Evolutionary conservation across 1,284 basidiomycete genomes (phyloP).

Genomic region (Trametes pubescens): DNA sequence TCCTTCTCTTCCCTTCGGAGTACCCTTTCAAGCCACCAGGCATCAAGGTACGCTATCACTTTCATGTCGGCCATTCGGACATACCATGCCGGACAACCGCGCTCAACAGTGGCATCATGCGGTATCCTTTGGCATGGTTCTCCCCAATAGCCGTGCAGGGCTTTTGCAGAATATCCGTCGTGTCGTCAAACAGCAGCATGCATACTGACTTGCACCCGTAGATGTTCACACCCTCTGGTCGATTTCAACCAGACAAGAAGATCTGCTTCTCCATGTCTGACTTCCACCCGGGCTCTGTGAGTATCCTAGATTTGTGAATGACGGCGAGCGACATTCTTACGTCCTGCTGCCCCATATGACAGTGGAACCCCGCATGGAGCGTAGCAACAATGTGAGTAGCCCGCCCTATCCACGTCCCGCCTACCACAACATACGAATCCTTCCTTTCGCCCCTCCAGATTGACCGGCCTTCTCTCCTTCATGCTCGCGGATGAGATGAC

Average conservation of each 20-base stretch:
- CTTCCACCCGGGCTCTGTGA: constrained; percentile 88
- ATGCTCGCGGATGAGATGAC: constrained; percentile 98
- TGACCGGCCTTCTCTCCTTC: constrained; percentile 94
- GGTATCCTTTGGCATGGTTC: too few species aligned
- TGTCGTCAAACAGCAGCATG: background rate
- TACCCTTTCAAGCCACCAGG: constrained; percentile 96
- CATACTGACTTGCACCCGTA: constrained; percentile 39
- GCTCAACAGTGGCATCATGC: too few species aligned
- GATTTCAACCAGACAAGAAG: constrained; percentile 93
- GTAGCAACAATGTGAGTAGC: constrained; percentile 85
- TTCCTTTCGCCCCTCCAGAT: constrained; percentile 53
- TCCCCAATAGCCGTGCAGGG: too few species aligned
- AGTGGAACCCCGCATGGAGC: constrained; percentile 96
- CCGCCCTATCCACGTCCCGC: background rate
- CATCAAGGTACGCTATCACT: constrained; percentile 75
- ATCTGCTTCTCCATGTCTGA: constrained; percentile 98
- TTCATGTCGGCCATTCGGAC: too few species aligned
- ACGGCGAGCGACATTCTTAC: background rate
- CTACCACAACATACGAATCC: background rate
- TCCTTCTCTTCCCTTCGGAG: constrained; percentile 88
- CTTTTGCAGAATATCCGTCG: too few species aligned
- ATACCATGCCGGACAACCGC: too few species aligned
- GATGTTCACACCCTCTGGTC: constrained; percentile 95
- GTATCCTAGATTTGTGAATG: constrained; percentile 42
- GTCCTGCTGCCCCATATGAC: constrained; percentile 17